Conservation (phyloP, 805 yeast species). For the Ogataea zsoltii region DNA sequence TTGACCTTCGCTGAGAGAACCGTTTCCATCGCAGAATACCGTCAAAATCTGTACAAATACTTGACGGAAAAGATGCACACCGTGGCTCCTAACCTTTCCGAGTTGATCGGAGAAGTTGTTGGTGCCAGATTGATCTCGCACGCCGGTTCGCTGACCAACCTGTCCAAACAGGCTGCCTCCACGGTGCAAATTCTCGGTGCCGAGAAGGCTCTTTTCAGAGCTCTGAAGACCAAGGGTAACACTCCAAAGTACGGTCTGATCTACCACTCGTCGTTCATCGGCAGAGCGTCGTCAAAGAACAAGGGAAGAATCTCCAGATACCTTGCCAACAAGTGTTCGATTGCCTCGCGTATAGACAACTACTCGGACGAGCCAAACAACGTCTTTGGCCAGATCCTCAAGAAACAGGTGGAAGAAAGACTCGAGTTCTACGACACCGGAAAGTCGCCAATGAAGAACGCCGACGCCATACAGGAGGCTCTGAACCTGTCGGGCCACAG, state of each 20-base stretch:
- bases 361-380: conserved; percentile 93
- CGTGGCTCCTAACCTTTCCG: conserved; percentile 96
- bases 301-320: conserved; percentile 99
- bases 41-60: conserved; percentile 79
- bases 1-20: conserved; percentile 91
- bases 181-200: conserved; percentile 98
- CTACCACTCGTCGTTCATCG: conserved; percentile 92
- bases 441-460: conserved; percentile 92
- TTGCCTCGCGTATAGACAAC: conserved; percentile 97
- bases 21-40: conserved; percentile 87
- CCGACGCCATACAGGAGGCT: conserved; percentile 93
- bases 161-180: conserved; percentile 98
- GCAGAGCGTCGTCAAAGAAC: conserved; percentile 92
- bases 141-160: conserved; percentile 95
- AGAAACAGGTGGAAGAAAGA: conserved; percentile 97
- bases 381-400: conserved; percentile 85
- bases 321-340: conserved; percentile 97
- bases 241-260: conserved; percentile 96
- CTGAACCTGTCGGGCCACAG: conserved; percentile 56
- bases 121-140: conserved; percentile 98
- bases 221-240: conserved; percentile 93
- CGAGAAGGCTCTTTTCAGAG: conserved; percentile 94
- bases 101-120: conserved; percentile 96
- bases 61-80: conserved; percentile 94
- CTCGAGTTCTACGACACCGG: conserved; percentile 95